phyloP scores from a whole-genome alignment of 2,329 filamentous ascomycete species.

The Diaporthe caulivora region DNA sequence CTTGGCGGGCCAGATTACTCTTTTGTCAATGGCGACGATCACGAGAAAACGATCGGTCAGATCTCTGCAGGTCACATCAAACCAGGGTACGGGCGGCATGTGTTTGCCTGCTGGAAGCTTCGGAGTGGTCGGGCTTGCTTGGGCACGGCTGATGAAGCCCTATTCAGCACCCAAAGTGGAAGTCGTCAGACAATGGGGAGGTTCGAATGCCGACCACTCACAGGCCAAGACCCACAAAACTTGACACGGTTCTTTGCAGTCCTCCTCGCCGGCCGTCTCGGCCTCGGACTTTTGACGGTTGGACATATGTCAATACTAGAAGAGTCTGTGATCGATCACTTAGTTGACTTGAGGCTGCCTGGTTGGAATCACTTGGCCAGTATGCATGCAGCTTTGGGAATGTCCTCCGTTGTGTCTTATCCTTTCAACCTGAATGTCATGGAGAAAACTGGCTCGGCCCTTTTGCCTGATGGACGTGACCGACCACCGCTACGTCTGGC shows the following conservation, averaged over 20 bases:
- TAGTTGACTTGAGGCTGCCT: background rate
- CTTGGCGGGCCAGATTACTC: background rate
- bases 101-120: background rate
- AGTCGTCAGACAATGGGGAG: background rate
- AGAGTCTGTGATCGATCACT: background rate
- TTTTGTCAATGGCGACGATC: background rate
- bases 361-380: background rate
- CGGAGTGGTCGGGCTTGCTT: background rate
- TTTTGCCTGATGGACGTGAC: background rate
- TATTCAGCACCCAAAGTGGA: constrained; percentile 32
- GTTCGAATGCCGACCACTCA: background rate
- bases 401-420: background rate
- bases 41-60: background rate
- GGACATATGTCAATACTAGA: background rate
- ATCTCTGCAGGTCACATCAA: background rate
- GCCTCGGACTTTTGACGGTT: background rate
- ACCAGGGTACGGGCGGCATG: too few species aligned
- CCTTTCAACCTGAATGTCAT: background rate
- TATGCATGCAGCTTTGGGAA: background rate
- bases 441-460: background rate
- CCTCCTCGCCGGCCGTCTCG: background rate
- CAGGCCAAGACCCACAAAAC: background rate
- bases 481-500: too few species aligned
- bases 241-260: background rate
- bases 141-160: constrained; percentile 1